Evolutionary conservation across 2,329 filamentous ascomycete genomes (phyloP).

Genomic region (Hymenoscyphus salicellus): DNA sequence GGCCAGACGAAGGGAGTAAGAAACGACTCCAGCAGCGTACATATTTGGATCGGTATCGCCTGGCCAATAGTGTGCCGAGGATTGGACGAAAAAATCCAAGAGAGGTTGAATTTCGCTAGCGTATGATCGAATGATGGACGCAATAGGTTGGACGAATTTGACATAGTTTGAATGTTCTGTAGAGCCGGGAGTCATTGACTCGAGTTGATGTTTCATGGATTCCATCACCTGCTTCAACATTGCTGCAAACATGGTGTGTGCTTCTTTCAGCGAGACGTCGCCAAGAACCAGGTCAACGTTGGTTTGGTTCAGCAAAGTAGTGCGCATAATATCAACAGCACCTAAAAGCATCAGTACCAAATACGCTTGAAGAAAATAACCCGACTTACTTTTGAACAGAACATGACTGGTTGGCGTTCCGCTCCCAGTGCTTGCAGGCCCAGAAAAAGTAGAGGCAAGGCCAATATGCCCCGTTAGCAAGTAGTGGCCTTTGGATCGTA

Average conservation of each 20-base stretch:
- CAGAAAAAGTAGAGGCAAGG: background rate
- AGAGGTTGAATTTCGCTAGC: conserved; percentile 28
- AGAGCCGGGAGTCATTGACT: conserved; percentile 21
- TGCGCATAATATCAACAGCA: conserved; percentile 20
- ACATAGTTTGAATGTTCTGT: conserved; percentile 27
- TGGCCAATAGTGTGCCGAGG: conserved; percentile 31
- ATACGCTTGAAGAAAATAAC: background rate
- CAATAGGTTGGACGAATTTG: conserved; percentile 23
- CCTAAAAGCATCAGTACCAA: conserved; percentile 4
- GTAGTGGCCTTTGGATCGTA: conserved; percentile 27
- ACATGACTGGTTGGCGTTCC: background rate
- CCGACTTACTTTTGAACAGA: conserved; percentile 10
- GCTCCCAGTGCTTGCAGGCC: background rate
- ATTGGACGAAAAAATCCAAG: conserved; percentile 29
- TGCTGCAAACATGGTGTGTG: conserved; percentile 19
- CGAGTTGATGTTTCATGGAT: conserved; percentile 28
- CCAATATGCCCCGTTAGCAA: background rate
- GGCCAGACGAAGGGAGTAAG: conserved; percentile 29
- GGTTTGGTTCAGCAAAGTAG: conserved; percentile 14
- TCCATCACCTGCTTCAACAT: conserved; percentile 29
- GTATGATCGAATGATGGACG: conserved; percentile 28
- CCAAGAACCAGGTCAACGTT: conserved; percentile 18
- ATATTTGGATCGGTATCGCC: conserved; percentile 31
- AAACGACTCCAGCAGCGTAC: conserved; percentile 30
- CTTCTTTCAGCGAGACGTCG: conserved; percentile 13